Percentiles rank a stretch among this genome's conserved stretches.
These are phyloP conservation scores for Oryza glaberrima DNA, from an alignment of 176 grass and related monocot species.

Conservation along the genomic window DNA sequence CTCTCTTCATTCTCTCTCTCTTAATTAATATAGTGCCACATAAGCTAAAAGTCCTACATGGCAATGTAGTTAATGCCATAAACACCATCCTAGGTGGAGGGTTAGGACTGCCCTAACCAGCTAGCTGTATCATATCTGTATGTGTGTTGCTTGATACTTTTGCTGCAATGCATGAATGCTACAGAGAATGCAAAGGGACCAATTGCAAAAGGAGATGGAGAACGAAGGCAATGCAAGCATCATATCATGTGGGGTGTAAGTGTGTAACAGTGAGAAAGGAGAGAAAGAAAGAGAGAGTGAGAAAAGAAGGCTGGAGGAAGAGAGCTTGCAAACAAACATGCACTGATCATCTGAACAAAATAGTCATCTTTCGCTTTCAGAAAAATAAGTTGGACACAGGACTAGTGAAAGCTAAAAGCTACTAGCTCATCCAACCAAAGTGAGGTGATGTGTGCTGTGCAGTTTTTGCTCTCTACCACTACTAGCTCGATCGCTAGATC, in stretches of 20 bases:
- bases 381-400: slow-evolving; percentile 33
- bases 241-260: slow-evolving; percentile 11
- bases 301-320: neutral
- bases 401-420: neutral
- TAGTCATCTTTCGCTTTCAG: slow-evolving; percentile 27
- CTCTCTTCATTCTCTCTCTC: no score
- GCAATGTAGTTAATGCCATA: no score
- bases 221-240: neutral
- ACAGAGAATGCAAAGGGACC: slow-evolving; percentile 12
- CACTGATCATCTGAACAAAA: neutral
- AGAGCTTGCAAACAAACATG: neutral
- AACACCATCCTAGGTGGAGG: no score
- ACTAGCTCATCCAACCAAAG: neutral
- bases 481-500: neutral
- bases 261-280: neutral
- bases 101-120: neutral
- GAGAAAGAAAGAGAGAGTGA: neutral
- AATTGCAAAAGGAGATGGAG: neutral
- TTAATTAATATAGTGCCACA: no score
- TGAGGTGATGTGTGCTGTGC: neutral
- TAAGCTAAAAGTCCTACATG: no score
- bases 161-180: slow-evolving; percentile 23
- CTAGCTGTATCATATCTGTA: neutral
- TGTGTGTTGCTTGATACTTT: neutral
- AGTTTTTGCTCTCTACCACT: neutral